Evolutionary conservation across 345 rosid genomes (phyloP), one percentile per base, ranked within the genome.

Genomic region (Moringa oleifera): DNA sequence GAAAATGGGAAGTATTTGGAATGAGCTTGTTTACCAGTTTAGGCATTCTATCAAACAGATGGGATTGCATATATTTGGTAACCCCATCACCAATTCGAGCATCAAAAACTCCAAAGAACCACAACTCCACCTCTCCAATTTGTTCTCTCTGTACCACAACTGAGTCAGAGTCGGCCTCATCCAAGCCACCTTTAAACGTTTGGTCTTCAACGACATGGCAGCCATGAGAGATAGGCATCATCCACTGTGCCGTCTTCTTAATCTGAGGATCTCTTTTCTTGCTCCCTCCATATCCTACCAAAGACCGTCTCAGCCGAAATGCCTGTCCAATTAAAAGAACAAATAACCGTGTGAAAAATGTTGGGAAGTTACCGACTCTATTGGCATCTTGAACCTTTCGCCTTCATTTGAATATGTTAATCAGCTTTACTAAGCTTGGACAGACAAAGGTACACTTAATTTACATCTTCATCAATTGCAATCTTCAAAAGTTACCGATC

Each of bases 61-160:
- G 84, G 59, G 81, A 79, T 31, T 90, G 95, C 57, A 90, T 60
- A 51, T 76, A 78, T 55, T 80, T 82, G 62, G 77, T 55, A 53
- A 83, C 68, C 41, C 73, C 78, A 58, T 83, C 81, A 8, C 91
- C 87, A 25, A 74, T 68, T 47, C 53, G 71, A 31, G 69, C 62
- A 68, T 83, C 82, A 0, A 73, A 85, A 18, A 83, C 76, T 51
- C 87, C 92, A n/a, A 87, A 90, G 10, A 81, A 65, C 90, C 97
- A 85, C 56, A 87, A 10, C 73, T 85, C 94, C 16, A 76, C 63
- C 70, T 81, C 83, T 57, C 80, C 77, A 41, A 79, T 66, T 58
- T 80, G 83, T 73, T 87, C 88, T 68, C 88, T 82, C 36, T 87
- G 90, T 10, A 87, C 74, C 49, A 83, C 73, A 46, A 83, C 77